A percentile compares a stretch with the other conserved stretches of the same genome.
phyloP scores from a whole-genome alignment of 176 grass and related monocot genomes.

The Triticum turgidum region DNA sequence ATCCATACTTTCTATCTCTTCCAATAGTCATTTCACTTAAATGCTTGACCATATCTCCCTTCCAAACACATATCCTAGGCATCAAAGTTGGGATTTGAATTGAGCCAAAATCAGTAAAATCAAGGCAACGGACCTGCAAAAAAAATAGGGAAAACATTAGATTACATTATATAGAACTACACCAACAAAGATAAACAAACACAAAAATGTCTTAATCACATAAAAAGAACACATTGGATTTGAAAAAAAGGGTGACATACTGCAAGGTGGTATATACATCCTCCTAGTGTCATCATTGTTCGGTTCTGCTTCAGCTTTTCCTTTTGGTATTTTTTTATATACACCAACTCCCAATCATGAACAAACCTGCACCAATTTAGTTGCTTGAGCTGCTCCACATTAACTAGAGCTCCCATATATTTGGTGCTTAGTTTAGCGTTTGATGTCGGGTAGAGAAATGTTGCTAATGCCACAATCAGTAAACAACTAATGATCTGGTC shows the following conservation, averaged over 20 bases:
- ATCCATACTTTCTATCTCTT: neutral
- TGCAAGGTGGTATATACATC: neutral
- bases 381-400: neutral
- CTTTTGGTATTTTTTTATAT: neutral
- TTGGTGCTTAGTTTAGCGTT: neutral
- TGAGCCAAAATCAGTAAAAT: neutral
- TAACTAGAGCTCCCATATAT: neutral
- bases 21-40: neutral
- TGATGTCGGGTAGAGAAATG: neutral
- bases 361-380: neutral
- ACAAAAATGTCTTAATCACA: too few relatives aligned
- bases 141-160: neutral
- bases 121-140: neutral
- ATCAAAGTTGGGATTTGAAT: neutral
- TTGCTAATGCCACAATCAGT: neutral
- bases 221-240: too few relatives aligned
- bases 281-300: neutral
- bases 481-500: neutral
- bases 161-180: neutral
- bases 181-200: neutral
- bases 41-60: neutral
- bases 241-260: neutral
- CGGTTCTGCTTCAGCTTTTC: neutral
- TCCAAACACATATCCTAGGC: neutral
- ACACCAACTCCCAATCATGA: neutral